Percentiles rank a stretch among this genome's conserved stretches.
Evolutionary conservation across 805 yeast species (phyloP).

Genomic region (Yarrowia hollandica): DNA sequence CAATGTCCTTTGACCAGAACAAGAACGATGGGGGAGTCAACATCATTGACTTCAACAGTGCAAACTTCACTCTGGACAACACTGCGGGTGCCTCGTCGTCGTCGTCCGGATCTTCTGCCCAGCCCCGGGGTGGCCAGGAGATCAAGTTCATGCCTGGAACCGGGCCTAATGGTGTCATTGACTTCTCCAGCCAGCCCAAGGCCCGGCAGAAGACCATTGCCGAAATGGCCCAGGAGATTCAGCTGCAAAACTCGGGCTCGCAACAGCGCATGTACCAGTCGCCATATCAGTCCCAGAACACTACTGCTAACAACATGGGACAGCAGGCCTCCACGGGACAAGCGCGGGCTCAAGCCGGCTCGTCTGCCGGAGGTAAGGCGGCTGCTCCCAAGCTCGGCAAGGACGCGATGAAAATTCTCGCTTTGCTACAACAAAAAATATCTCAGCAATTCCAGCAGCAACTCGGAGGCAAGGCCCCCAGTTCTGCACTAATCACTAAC

Average conservation of each 20-base stretch:
- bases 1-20: constrained; percentile 15
- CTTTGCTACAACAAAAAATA: constrained; percentile 82
- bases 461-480: constrained; percentile 74
- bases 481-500: constrained; percentile 81
- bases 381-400: constrained; percentile 36
- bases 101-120: not conserved
- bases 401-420: constrained; percentile 71
- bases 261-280: constrained; percentile 28
- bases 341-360: constrained; percentile 4
- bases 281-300: constrained; percentile 22
- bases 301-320: not conserved
- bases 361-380: constrained; percentile 1
- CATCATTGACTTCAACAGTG: constrained; percentile 18
- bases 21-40: constrained; percentile 23
- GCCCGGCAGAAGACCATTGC: constrained; percentile 40
- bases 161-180: constrained; percentile 20
- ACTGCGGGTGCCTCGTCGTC: constrained; percentile 5
- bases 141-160: constrained; percentile 27
- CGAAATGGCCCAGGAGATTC: constrained; percentile 41
- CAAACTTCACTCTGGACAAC: constrained; percentile 24
- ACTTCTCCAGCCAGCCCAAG: constrained; percentile 31
- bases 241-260: constrained; percentile 34
- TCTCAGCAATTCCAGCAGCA: constrained; percentile 76
- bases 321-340: constrained; percentile 4
- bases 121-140: constrained; percentile 15